phyloP scores from a whole-genome alignment of 495 filamentous ascomycete species.

The Baudoinia panamericana region DNA sequence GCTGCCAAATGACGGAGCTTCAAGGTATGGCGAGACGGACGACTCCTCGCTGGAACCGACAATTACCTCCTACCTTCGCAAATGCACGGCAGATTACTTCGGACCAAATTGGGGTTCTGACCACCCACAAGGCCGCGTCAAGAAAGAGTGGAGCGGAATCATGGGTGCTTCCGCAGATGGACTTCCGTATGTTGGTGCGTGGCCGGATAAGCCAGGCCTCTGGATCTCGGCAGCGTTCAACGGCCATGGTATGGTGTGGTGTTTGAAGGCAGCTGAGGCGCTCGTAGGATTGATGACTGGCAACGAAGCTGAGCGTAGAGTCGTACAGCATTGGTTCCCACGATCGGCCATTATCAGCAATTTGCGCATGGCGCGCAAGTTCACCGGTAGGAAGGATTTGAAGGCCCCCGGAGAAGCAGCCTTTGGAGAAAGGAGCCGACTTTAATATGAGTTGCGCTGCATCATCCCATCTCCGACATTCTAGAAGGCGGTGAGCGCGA shows the following conservation, averaged over 20 bases:
- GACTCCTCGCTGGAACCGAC: constrained; percentile 43
- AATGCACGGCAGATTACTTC: constrained; percentile 40
- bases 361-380: constrained; percentile 34
- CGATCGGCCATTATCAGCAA: constrained; percentile 34
- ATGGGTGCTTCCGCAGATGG: constrained; percentile 48
- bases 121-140: constrained; percentile 41
- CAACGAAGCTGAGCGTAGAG: constrained; percentile 19
- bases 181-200: constrained; percentile 39
- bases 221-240: constrained; percentile 44
- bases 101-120: constrained; percentile 48
- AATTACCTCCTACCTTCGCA: constrained; percentile 40
- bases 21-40: constrained; percentile 40
- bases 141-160: constrained; percentile 49
- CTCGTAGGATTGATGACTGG: constrained; percentile 39
- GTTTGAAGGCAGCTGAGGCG: constrained; percentile 42
- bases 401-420: constrained; percentile 6
- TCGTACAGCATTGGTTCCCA: constrained; percentile 38
- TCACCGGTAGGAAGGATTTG: constrained; percentile 30
- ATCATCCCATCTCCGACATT: no score
- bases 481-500: no score
- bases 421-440: constrained; percentile 6
- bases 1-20: constrained; percentile 31
- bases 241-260: constrained; percentile 48
- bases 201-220: constrained; percentile 30
- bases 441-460: no score